A percentile compares a stretch with the other conserved stretches of the same genome.
phyloP scores from a whole-genome alignment of 169 alveolate species.

The Amoebophrya sp. region DNA sequence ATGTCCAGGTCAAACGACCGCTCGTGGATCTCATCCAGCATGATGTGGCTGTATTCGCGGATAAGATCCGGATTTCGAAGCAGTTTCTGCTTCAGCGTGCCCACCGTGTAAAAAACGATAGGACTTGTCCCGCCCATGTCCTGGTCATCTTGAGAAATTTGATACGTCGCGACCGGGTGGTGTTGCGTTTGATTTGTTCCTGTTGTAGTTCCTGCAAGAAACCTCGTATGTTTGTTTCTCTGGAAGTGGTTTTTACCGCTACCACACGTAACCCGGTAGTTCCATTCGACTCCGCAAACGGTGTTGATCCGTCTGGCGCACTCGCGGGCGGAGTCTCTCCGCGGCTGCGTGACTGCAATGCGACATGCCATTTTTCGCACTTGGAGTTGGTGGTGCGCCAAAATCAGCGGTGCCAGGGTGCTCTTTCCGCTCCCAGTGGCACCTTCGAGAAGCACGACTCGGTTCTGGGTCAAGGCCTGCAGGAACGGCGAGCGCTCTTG shows the following conservation, averaged over 20 bases:
- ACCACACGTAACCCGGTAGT: too few species aligned
- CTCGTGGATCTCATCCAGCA: not conserved
- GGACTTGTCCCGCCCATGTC: not conserved
- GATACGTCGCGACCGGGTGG: not conserved
- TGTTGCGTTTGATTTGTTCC: too few species aligned
- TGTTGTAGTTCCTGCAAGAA: too few species aligned
- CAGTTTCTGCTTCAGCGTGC: not conserved
- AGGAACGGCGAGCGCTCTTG: not conserved
- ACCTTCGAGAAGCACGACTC: not conserved
- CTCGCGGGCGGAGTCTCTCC: not conserved
- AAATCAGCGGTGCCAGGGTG: not conserved
- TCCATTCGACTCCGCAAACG: too few species aligned
- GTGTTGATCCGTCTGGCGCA: not conserved
- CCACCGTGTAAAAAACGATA: not conserved
- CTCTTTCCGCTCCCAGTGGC: not conserved
- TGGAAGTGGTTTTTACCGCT: too few species aligned
- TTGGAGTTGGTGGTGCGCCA: not conserved
- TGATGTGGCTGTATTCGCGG: not conserved
- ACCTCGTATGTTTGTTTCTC: too few species aligned
- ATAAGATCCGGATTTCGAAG: not conserved
- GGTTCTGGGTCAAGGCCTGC: not conserved
- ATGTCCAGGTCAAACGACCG: not conserved
- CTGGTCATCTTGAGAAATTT: not conserved
- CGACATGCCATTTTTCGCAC: not conserved
- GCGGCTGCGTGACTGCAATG: conserved; percentile 7